Percentiles rank a stretch among this genome's conserved stretches.
Conservation (phyloP, 805 yeast species). For the Lipomyces starkeyi region DNA sequence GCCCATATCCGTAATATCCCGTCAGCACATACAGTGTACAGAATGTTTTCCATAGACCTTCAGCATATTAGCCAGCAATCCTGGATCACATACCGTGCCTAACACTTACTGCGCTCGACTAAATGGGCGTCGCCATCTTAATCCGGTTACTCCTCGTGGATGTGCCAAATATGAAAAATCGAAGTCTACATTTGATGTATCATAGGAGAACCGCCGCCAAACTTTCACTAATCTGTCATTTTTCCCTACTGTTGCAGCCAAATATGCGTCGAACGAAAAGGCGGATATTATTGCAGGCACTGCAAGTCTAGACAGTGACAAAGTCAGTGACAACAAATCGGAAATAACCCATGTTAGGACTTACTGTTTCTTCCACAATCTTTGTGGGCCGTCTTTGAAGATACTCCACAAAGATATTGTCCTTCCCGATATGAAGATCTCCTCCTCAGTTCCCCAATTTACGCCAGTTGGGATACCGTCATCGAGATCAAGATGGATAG, state of each 20-base stretch:
- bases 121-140: constrained; percentile 61
- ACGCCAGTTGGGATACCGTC: constrained; percentile 36
- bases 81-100: not conserved
- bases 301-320: constrained; percentile 62
- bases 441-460: constrained; percentile 35
- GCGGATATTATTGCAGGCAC: constrained; percentile 62
- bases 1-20: constrained; percentile 68
- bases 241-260: constrained; percentile 67
- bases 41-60: constrained; percentile 52
- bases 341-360: not conserved
- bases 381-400: constrained; percentile 26
- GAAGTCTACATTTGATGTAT: constrained; percentile 61
- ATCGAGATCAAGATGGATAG: constrained; percentile 32
- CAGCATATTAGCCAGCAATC: not conserved
- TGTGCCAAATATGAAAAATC: constrained; percentile 75
- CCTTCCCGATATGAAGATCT: constrained; percentile 34
- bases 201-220: constrained; percentile 78
- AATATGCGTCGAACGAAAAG: constrained; percentile 70
- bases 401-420: constrained; percentile 35
- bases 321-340: not conserved
- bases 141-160: constrained; percentile 58
- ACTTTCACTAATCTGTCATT: constrained; percentile 73
- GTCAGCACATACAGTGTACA: constrained; percentile 72
- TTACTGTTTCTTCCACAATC: constrained; percentile 34
- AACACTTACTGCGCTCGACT: constrained; percentile 43